phyloP scores from a whole-genome alignment of 129 eudicot species.

The Pittosporum tobira region DNA sequence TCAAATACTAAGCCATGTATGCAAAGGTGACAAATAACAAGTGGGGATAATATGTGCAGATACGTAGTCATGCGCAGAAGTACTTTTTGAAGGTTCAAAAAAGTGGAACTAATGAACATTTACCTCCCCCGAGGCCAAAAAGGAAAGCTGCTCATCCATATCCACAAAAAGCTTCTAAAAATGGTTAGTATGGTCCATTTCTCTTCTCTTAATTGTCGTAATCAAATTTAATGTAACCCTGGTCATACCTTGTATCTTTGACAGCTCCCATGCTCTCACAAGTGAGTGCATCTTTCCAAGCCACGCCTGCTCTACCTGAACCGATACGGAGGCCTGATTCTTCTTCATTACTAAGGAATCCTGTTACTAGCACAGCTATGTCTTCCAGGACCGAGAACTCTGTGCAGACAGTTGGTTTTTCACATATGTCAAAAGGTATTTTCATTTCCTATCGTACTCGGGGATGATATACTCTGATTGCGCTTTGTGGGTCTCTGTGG shows the following conservation, averaged over 20 bases:
- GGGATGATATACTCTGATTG: neutral
- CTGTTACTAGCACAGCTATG: conserved; percentile 31
- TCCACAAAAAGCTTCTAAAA: conserved; percentile 87
- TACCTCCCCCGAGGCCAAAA: conserved; percentile 97
- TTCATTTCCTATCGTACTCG: neutral
- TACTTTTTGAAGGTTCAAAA: conserved; percentile 87
- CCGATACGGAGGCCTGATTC: conserved; percentile 41
- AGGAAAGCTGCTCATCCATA: conserved; percentile 94
- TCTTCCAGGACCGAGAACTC: conserved; percentile 45
- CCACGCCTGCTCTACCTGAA: conserved; percentile 37
- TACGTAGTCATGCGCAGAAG: conserved; percentile 94
- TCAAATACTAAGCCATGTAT: neutral
- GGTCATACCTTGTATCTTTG: neutral
- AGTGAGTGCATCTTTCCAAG: conserved; percentile 37
- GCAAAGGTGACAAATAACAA: neutral
- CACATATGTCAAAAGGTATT: conserved; percentile 40
- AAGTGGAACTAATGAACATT: conserved; percentile 88
- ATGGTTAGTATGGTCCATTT: conserved; percentile 33
- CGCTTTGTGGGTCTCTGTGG: neutral
- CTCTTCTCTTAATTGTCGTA: neutral
- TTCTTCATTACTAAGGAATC: conserved; percentile 27
- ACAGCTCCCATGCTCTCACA: conserved; percentile 57
- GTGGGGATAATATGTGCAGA: conserved; percentile 32
- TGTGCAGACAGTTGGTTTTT: conserved; percentile 26
- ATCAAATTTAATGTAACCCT: neutral